A percentile compares a stretch with the other conserved stretches of the same genome.
These are phyloP conservation scores for Cryptococcus wingfieldii DNA, from an alignment of 1,284 basidiomycete species.

Conservation along the genomic window DNA sequence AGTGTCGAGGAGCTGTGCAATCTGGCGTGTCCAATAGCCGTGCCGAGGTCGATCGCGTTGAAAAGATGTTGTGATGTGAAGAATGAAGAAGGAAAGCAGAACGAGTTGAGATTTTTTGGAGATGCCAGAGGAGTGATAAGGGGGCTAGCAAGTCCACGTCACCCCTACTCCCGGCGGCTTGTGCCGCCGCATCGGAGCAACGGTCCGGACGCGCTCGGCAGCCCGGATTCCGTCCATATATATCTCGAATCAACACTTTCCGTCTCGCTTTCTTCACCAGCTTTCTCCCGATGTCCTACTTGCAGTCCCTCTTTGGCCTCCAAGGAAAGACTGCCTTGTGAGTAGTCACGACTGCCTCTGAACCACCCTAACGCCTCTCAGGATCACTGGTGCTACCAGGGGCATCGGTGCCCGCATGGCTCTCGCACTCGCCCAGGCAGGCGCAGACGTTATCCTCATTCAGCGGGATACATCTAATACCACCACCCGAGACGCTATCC, in stretches of 20 bases:
- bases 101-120: no score
- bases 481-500: constrained; percentile 58
- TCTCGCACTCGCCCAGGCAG: constrained; percentile 55
- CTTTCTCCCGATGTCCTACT: constrained; percentile 29
- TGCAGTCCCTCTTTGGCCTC: constrained; percentile 50
- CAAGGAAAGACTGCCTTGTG: constrained; percentile 51
- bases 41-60: no score
- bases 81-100: no score
- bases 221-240: background rate
- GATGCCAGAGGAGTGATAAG: no score
- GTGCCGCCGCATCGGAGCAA: no score
- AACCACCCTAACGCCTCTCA: constrained; percentile 6
- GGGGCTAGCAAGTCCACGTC: no score
- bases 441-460: constrained; percentile 75
- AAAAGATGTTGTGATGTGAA: no score
- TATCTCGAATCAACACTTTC: background rate
- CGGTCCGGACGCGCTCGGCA: no score
- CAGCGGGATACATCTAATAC: constrained; percentile 60
- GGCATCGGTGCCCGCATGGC: constrained; percentile 49
- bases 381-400: constrained; percentile 47
- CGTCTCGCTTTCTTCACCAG: background rate
- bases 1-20: no score
- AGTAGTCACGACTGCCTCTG: constrained; percentile 47
- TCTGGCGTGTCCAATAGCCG: no score
- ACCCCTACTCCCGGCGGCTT: no score